Evolutionary conservation across 306 rosid genomes (phyloP), one percentile per base, ranked within the genome.

Genomic region (Ormosia emarginata): DNA sequence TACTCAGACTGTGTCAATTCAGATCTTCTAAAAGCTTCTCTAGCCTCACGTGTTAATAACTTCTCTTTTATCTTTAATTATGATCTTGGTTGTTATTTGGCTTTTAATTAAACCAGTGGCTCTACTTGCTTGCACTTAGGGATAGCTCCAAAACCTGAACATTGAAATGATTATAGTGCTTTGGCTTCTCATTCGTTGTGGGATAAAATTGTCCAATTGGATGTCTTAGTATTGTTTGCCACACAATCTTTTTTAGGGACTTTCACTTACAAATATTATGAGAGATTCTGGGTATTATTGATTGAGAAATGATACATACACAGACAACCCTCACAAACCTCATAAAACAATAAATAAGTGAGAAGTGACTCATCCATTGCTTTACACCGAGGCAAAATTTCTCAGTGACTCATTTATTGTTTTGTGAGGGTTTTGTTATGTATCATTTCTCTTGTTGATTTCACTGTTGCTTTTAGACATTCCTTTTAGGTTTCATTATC

Each of bases 21-120:
- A 29, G 93, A 89, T 84, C 71, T 82, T 81, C 89, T 94, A 47
- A 91, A 87, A 90, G 90, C 96, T 75, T 89, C 96, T 79, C 87
- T 91, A 30, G 94, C 97, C 76, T 85, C 92, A 53, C 89, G 84
- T 18, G 97, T 94, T 94, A 90, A 79, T 82, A 32, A n/a, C 64
- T 79, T 78, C 66, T 77, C 79, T 61, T 83, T 46, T 70, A 40
- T 78, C 58, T 71, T 81, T 44, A 43, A 70, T 47, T 64, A 58
- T 75, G 46, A 64, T 46, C 46, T 71, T 55, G 47, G 11, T 39
- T 46, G 77, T 40, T 7, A 37, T 59, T 40, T 75, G 44, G 15
- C 36, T 75, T 80, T 55, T 69, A 34, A 77, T 77, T 55, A 71
- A 77, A 43, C 65, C 18, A 6, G 30, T 18, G 75, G 37, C 14